phyloP scores from a whole-genome alignment of 495 filamentous ascomycete genomes.

The Usnea hakonensis region DNA sequence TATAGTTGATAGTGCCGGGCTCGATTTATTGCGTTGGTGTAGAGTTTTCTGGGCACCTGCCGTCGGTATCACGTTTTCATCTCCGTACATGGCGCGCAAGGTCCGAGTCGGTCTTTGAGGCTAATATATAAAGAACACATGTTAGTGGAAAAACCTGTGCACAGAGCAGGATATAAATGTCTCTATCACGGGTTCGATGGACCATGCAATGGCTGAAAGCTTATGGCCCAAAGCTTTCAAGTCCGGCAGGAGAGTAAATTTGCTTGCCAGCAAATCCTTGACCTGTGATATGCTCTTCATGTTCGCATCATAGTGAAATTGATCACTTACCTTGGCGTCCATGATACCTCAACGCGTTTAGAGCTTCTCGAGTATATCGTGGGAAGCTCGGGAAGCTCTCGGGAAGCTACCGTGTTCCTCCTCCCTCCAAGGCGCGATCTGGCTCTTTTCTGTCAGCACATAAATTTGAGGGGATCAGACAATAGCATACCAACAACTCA shows the following conservation, averaged over 20 bases:
- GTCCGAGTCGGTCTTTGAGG: slow-evolving; percentile 62
- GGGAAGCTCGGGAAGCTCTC: slow-evolving; percentile 3
- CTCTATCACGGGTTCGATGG: not conserved
- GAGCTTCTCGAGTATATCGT: slow-evolving; percentile 3
- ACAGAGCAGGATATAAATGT: not conserved
- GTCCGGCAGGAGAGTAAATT: not conserved
- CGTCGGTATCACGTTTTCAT: slow-evolving; percentile 63
- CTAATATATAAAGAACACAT: slow-evolving; percentile 37
- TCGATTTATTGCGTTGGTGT: slow-evolving; percentile 78
- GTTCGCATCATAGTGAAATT: not conserved
- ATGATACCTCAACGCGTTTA: slow-evolving; percentile 24
- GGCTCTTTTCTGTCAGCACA: not conserved
- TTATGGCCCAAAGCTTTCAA: not conserved
- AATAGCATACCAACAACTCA: not conserved
- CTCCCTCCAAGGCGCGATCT: slow-evolving; percentile 1
- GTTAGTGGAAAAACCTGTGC: slow-evolving; percentile 11
- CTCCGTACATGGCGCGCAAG: slow-evolving; percentile 51
- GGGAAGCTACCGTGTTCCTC: too few species aligned
- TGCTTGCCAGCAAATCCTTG: not conserved
- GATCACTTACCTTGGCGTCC: slow-evolving; percentile 34
- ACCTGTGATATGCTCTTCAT: not conserved
- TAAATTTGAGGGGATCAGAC: not conserved
- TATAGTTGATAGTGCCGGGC: slow-evolving; percentile 54
- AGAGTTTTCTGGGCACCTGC: slow-evolving; percentile 49
- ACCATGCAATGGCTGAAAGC: not conserved